Percentiles rank a stretch among this genome's conserved stretches.
These are phyloP conservation scores for Trametes cubensis DNA, from an alignment of 768 basidiomycete genomes.

Conservation along the genomic window DNA sequence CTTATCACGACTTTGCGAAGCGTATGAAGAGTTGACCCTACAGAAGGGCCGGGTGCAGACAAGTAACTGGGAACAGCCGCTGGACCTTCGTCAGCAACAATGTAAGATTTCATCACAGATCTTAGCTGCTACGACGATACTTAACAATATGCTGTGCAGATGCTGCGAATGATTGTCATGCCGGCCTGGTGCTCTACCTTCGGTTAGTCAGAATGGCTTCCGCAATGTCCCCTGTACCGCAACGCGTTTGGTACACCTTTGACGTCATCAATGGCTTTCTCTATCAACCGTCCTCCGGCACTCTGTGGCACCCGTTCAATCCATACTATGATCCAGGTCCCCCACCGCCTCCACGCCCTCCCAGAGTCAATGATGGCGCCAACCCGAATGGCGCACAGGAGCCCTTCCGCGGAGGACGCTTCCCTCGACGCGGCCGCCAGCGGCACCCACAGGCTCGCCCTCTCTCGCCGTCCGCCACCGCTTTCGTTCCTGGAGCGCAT, in stretches of 20 bases:
- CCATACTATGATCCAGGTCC: conserved; percentile 76
- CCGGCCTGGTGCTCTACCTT: conserved; percentile 57
- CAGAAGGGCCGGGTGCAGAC: conserved; percentile 61
- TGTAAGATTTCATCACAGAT: conserved; percentile 49
- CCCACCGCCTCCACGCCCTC: conserved; percentile 50
- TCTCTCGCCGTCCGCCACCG: conserved; percentile 17
- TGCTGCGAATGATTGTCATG: conserved; percentile 72
- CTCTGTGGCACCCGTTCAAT: conserved; percentile 58
- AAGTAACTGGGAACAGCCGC: conserved; percentile 68
- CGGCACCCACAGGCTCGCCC: conserved; percentile 7
- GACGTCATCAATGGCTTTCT: conserved; percentile 51
- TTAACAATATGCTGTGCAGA: conserved; percentile 44
- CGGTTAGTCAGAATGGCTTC: conserved; percentile 48
- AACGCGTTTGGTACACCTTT: conserved; percentile 56
- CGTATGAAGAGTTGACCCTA: conserved; percentile 55
- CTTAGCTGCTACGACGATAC: conserved; percentile 5
- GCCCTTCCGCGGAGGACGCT: conserved; percentile 8
- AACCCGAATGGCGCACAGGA: neutral
- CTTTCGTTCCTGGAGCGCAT: conserved; percentile 18
- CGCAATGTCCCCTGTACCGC: conserved; percentile 39
- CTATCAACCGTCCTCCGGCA: conserved; percentile 40
- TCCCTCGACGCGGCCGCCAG: conserved; percentile 8
- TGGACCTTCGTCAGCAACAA: conserved; percentile 52
- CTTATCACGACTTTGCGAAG: conserved; percentile 64
- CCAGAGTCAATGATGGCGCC: neutral